phyloP scores from a whole-genome alignment of 208 protist species.

The Zelonia costaricensis region DNA sequence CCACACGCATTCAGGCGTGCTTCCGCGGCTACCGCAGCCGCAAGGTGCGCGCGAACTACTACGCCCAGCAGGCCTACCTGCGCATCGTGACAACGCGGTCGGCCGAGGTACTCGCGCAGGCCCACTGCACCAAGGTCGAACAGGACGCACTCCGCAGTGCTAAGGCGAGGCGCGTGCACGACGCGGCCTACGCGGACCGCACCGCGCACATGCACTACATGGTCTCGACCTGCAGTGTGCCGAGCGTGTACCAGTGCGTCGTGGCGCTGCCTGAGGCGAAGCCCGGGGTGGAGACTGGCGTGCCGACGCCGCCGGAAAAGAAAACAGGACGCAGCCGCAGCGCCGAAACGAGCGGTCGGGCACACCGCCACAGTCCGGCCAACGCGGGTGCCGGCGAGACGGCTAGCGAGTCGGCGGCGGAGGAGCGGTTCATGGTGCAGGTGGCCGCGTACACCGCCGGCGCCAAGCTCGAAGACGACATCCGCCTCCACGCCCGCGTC shows the following conservation, averaged over 20 bases:
- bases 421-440: neutral
- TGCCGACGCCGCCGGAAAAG: too few species aligned
- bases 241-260: conserved; percentile 45
- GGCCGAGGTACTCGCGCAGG: conserved; percentile 29
- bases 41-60: conserved; percentile 55
- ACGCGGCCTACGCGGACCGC: conserved; percentile 32
- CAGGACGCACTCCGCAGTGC: conserved; percentile 17
- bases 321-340: too few species aligned
- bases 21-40: conserved; percentile 63
- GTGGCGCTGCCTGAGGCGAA: neutral
- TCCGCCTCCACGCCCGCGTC: conserved; percentile 29
- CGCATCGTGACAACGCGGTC: conserved; percentile 32
- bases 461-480: conserved; percentile 50
- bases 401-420: neutral
- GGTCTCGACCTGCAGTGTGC: conserved; percentile 49
- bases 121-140: conserved; percentile 27
- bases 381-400: neutral
- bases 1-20: conserved; percentile 66
- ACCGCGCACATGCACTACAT: conserved; percentile 53
- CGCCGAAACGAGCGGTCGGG: too few species aligned
- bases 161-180: conserved; percentile 8
- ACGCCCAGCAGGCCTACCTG: conserved; percentile 64
- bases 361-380: neutral
- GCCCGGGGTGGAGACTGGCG: neutral
- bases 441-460: conserved; percentile 11